Percentiles rank a stretch among this genome's conserved stretches.
phyloP scores from a whole-genome alignment of 139 green algal species.

The Chlamydomonas urium region DNA sequence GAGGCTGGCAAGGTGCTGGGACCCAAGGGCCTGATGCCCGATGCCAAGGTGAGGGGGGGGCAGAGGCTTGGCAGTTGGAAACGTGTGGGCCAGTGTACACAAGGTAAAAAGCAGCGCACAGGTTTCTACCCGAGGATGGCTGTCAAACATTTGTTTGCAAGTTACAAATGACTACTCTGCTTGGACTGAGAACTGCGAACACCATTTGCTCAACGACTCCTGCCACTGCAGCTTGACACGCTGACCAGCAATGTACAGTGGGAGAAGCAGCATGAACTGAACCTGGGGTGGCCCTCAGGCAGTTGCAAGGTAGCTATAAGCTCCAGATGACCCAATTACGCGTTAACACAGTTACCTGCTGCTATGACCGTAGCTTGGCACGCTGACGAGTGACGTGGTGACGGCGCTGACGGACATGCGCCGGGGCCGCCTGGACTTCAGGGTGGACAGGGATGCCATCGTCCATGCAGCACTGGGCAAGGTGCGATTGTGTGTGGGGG shows the following conservation, averaged over 20 bases:
- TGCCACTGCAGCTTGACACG: no score
- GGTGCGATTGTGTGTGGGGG: slow-evolving; percentile 10
- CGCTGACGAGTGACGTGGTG: slow-evolving; percentile 68
- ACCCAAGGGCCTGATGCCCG: slow-evolving; percentile 95
- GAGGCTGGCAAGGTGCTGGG: slow-evolving; percentile 61
- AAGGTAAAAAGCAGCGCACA: no score
- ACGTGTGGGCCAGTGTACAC: no score
- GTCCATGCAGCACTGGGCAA: slow-evolving; percentile 75
- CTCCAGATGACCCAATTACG: background rate
- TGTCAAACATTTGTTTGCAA: no score
- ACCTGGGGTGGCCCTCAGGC: background rate
- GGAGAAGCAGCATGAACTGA: background rate
- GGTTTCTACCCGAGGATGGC: no score
- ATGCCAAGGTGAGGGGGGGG: slow-evolving; percentile 80
- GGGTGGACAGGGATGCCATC: slow-evolving; percentile 67
- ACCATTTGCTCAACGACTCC: no score
- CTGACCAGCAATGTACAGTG: no score
- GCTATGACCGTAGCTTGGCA: slow-evolving; percentile 63
- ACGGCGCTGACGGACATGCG: slow-evolving; percentile 65
- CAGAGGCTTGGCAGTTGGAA: no score
- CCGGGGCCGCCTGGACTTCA: slow-evolving; percentile 76
- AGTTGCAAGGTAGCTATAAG: background rate
- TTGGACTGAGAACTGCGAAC: no score
- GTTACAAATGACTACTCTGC: no score
- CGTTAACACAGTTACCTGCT: background rate